phyloP scores from a whole-genome alignment of 495 filamentous ascomycete genomes.

The Aspergillus cavernicola region DNA sequence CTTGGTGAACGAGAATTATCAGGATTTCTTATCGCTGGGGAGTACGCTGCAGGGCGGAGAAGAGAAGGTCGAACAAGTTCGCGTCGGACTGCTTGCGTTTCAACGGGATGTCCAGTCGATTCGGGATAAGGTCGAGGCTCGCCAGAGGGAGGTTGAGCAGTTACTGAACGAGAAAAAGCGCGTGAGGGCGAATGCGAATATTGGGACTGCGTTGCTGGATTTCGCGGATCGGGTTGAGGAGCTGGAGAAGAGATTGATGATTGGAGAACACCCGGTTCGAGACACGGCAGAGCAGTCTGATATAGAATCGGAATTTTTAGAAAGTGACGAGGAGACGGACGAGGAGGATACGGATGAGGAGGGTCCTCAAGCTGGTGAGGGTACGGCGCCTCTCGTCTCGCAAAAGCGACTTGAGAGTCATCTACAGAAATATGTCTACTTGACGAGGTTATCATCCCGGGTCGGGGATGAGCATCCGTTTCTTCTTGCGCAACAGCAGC shows the following conservation, averaged over 20 bases:
- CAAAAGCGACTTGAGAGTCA: conserved; percentile 53
- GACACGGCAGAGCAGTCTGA: conserved; percentile 25
- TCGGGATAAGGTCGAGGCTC: conserved; percentile 49
- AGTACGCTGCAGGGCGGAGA: conserved; percentile 80
- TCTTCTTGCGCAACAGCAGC: conserved; percentile 51
- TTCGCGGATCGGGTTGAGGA: conserved; percentile 66
- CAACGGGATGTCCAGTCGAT: conserved; percentile 67
- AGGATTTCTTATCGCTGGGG: conserved; percentile 81
- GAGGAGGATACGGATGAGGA: conserved; percentile 54
- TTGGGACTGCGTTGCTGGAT: conserved; percentile 66
- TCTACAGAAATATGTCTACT: conserved; percentile 53
- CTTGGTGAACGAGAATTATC: conserved; percentile 90
- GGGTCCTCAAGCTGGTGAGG: conserved; percentile 41
- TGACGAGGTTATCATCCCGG: conserved; percentile 47
- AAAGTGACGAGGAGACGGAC: conserved; percentile 51
- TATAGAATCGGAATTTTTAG: conserved; percentile 36
- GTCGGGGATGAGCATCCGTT: conserved; percentile 64
- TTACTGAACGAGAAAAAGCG: conserved; percentile 53
- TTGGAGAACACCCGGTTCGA: conserved; percentile 22
- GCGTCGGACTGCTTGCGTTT: conserved; percentile 83
- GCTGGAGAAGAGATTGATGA: conserved; percentile 70
- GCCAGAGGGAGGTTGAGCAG: conserved; percentile 49
- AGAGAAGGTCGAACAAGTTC: conserved; percentile 85
- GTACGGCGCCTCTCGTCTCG: conserved; percentile 36
- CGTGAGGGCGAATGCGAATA: conserved; percentile 47